Conservation (phyloP, 169 alveolate genomes). For the Plasmodium falciparum region DNA sequence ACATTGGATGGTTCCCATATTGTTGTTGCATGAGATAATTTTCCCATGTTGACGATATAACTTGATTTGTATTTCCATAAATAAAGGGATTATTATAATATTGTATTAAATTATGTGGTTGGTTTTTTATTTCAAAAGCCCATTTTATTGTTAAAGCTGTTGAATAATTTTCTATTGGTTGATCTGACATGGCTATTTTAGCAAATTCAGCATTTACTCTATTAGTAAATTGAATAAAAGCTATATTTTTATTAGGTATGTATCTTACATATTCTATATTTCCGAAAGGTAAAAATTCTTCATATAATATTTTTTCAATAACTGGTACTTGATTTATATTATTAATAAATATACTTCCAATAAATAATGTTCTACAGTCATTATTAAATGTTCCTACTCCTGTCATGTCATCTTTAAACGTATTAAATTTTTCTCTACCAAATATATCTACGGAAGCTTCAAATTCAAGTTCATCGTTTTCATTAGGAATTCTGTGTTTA, state of each 20-base stretch:
- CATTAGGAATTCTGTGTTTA: conserved; percentile 97
- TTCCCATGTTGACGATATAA: conserved; percentile 45
- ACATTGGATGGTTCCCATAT: neutral
- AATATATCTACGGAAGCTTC: conserved; percentile 97
- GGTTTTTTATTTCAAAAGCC: conserved; percentile 91
- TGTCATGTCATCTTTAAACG: conserved; percentile 97
- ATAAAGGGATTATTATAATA: conserved; percentile 42
- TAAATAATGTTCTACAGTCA: conserved; percentile 95
- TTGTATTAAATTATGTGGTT: conserved; percentile 13
- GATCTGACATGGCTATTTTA: conserved; percentile 98
- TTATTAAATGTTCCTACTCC: conserved; percentile 97
- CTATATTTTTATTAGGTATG: conserved; percentile 94
- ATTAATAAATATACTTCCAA: conserved; percentile 88
- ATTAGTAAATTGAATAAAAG: conserved; percentile 95
- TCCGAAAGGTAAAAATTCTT: conserved; percentile 97
- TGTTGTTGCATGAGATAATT: conserved; percentile 24
- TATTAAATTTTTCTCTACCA: conserved; percentile 97
- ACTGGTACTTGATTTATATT: conserved; percentile 91
- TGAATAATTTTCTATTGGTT: conserved; percentile 91
- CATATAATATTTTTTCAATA: conserved; percentile 93
- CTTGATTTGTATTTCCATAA: conserved; percentile 19
- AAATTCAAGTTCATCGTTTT: conserved; percentile 93
- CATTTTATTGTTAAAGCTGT: conserved; percentile 95
- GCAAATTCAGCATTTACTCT: conserved; percentile 99
- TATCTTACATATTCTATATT: conserved; percentile 94